Conservation (phyloP, 164 flowering plant species). For the Macadamia integrifolia region DNA sequence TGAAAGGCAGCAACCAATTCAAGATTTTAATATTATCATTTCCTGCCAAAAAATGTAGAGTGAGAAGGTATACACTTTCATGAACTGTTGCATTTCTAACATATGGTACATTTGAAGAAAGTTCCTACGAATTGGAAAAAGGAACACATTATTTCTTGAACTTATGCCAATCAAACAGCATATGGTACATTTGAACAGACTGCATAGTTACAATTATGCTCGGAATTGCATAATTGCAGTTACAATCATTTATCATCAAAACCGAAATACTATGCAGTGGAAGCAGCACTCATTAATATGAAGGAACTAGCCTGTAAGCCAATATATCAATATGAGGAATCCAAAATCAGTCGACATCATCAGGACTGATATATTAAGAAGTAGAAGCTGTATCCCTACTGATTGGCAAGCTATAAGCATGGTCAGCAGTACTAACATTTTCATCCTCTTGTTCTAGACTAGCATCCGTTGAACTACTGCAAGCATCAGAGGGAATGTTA, state of each 20-base stretch:
- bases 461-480: conserved; percentile 29
- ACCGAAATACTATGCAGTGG: no score
- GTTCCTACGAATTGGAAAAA: no score
- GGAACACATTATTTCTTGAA: not conserved
- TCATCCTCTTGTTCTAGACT: conserved; percentile 32
- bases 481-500: conserved; percentile 59
- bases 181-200: not conserved
- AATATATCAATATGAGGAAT: not conserved
- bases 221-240: not conserved
- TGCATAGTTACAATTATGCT: not conserved
- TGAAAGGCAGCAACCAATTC: no score
- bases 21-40: no score
- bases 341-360: no score
- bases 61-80: not conserved
- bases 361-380: conserved; percentile 9
- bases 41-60: no score
- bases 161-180: not conserved
- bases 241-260: no score
- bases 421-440: conserved; percentile 5
- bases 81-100: not conserved
- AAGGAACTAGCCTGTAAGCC: no score
- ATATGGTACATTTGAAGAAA: not conserved
- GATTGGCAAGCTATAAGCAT: conserved; percentile 10
- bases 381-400: conserved; percentile 1
- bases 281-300: no score